Conservation (phyloP, 148 eudicot genomes). For the Polygonum aviculare region DNA sequence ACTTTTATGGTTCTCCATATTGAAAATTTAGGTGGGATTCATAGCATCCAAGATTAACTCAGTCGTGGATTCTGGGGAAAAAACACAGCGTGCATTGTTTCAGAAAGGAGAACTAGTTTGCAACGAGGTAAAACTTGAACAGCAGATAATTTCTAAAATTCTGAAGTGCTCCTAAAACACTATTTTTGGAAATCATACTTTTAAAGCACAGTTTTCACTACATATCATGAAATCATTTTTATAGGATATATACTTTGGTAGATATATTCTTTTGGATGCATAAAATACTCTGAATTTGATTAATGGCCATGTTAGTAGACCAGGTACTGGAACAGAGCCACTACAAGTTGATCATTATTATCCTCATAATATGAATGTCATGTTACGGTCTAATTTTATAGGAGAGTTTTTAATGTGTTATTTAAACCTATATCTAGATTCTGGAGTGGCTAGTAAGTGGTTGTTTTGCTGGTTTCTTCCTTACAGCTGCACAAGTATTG, state of each 20-base stretch:
- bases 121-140: constrained; percentile 39
- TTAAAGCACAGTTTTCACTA: neutral
- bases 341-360: neutral
- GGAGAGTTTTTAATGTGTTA: neutral
- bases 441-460: neutral
- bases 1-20: neutral
- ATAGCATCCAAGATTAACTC: constrained; percentile 31
- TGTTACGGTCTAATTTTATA: neutral
- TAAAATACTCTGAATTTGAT: neutral
- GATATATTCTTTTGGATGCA: neutral
- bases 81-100: constrained; percentile 41
- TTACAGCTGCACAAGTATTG: constrained; percentile 32
- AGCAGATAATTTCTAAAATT: neutral
- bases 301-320: neutral
- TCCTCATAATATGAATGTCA: neutral
- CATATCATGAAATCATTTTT: neutral
- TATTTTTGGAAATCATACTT: neutral
- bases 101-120: constrained; percentile 49
- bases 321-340: no score
- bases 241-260: neutral
- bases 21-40: constrained; percentile 37
- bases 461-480: neutral
- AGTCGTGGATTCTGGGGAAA: constrained; percentile 43
- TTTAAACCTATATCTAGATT: neutral
- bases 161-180: neutral